Percentiles rank a stretch among this genome's conserved stretches.
Conservation (phyloP, 2,329 filamentous ascomycete genomes). For the Ascochyta pisi region DNA sequence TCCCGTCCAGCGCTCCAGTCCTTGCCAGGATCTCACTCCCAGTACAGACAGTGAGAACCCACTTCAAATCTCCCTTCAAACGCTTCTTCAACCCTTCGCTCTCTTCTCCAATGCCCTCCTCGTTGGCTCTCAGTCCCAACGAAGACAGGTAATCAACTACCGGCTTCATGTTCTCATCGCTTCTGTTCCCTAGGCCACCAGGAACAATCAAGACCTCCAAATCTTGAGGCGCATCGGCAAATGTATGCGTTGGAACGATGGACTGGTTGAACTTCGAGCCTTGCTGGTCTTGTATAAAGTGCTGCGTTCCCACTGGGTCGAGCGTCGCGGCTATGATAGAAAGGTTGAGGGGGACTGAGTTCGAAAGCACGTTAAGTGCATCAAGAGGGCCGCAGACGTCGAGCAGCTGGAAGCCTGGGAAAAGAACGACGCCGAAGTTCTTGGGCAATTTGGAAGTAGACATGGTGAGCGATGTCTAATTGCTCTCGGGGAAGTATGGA, state of each 20-base stretch:
- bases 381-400: slow-evolving; percentile 56
- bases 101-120: slow-evolving; percentile 34
- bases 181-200: slow-evolving; percentile 62
- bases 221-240: slow-evolving; percentile 55
- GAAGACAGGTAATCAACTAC: slow-evolving; percentile 44
- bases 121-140: slow-evolving; percentile 55
- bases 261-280: slow-evolving; percentile 44
- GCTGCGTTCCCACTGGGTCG: slow-evolving; percentile 43
- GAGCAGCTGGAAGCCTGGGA: slow-evolving; percentile 49
- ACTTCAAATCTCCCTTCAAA: slow-evolving; percentile 50
- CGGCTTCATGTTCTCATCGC: slow-evolving; percentile 37
- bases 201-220: slow-evolving; percentile 72
- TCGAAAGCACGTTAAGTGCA: slow-evolving; percentile 51
- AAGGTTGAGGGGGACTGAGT: slow-evolving; percentile 35
- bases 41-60: slow-evolving; percentile 71
- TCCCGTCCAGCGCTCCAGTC: slow-evolving; percentile 66
- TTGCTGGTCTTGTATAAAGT: slow-evolving; percentile 14
- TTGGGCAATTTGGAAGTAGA: slow-evolving; percentile 25
- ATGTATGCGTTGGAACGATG: slow-evolving; percentile 62
- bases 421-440: slow-evolving; percentile 44
- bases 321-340: slow-evolving; percentile 44
- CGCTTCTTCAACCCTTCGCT: slow-evolving; percentile 49
- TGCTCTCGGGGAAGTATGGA: not conserved
- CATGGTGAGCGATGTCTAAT: not conserved
- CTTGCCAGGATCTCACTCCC: slow-evolving; percentile 65